These are phyloP conservation scores for Gossypium bickii DNA, from an alignment of 345 rosid genomes.

Conservation along the genomic window DNA sequence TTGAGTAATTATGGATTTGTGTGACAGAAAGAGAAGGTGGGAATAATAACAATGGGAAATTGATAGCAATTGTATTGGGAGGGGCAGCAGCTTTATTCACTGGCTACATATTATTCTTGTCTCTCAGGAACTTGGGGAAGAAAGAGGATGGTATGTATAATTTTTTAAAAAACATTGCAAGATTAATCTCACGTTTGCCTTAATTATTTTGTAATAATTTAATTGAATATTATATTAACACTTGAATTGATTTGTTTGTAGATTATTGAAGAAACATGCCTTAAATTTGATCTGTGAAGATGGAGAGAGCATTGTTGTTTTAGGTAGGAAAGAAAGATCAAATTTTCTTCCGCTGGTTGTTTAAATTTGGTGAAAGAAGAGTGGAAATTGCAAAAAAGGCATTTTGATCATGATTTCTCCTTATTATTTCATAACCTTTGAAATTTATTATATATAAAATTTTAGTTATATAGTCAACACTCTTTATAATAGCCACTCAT, in stretches of 20 bases:
- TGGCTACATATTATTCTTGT: slow-evolving; percentile 32
- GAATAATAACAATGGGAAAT: slow-evolving; percentile 27
- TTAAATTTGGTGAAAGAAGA: background rate
- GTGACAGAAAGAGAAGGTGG: slow-evolving; percentile 13
- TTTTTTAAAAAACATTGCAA: background rate
- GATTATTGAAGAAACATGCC: background rate
- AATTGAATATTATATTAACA: background rate
- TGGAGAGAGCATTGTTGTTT: background rate
- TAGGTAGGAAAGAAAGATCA: background rate
- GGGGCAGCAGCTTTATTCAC: slow-evolving; percentile 46
- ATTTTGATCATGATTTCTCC: too few relatives aligned
- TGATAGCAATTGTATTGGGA: slow-evolving; percentile 64
- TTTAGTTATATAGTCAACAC: too few relatives aligned
- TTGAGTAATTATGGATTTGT: background rate
- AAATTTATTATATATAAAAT: too few relatives aligned
- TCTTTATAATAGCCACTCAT: too few relatives aligned
- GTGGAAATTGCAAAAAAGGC: background rate
- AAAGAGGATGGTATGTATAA: slow-evolving; percentile 43
- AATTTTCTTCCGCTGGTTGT: background rate
- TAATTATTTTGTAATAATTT: background rate
- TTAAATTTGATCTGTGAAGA: background rate
- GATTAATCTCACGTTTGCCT: background rate
- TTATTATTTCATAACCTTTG: too few relatives aligned
- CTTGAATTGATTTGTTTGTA: background rate
- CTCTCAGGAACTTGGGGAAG: slow-evolving; percentile 31